These are phyloP conservation scores for Protea cynaroides DNA, from an alignment of 164 flowering plant genomes.

Conservation along the genomic window DNA sequence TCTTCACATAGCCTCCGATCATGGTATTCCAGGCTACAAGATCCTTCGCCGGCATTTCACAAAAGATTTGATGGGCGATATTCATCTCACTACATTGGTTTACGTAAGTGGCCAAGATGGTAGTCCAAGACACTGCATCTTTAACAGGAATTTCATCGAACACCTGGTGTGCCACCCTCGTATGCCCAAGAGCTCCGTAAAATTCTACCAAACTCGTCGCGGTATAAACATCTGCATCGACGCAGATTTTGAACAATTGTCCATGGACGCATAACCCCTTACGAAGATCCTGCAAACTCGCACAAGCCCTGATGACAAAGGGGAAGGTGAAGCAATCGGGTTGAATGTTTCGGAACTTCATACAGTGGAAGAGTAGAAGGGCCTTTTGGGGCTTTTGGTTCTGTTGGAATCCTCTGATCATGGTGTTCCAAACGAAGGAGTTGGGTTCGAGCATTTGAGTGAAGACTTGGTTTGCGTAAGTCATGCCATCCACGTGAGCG, in stretches of 20 bases:
- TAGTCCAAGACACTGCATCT: conserved; percentile 26
- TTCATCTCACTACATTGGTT: conserved; percentile 19
- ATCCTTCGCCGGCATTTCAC: conserved; percentile 28
- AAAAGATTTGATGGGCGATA: conserved; percentile 28
- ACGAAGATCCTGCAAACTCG: conserved; percentile 16
- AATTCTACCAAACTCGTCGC: conserved; percentile 29
- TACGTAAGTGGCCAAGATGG: conserved; percentile 22
- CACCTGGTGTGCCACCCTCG: conserved; percentile 8
- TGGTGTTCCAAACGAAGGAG: conserved; percentile 31
- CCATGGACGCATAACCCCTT: conserved; percentile 27
- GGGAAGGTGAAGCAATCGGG: conserved; percentile 37
- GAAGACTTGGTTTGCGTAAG: conserved; percentile 24
- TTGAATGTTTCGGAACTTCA: conserved; percentile 16
- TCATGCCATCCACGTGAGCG: conserved; percentile 17
- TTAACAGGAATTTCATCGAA: conserved; percentile 23
- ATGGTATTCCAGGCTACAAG: conserved; percentile 33
- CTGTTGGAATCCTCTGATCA: conserved; percentile 30
- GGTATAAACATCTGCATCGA: conserved; percentile 20
- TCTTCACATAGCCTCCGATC: conserved; percentile 31
- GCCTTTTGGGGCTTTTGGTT: conserved; percentile 25
- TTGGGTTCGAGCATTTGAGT: conserved; percentile 27
- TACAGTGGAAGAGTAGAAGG: conserved; percentile 20
- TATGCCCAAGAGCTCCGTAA: conserved; percentile 17
- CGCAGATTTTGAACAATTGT: conserved; percentile 19
- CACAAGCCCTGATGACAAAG: conserved; percentile 37